These are phyloP conservation scores for Lenzites betulinus DNA, from an alignment of 768 basidiomycete species.

Conservation along the genomic window DNA sequence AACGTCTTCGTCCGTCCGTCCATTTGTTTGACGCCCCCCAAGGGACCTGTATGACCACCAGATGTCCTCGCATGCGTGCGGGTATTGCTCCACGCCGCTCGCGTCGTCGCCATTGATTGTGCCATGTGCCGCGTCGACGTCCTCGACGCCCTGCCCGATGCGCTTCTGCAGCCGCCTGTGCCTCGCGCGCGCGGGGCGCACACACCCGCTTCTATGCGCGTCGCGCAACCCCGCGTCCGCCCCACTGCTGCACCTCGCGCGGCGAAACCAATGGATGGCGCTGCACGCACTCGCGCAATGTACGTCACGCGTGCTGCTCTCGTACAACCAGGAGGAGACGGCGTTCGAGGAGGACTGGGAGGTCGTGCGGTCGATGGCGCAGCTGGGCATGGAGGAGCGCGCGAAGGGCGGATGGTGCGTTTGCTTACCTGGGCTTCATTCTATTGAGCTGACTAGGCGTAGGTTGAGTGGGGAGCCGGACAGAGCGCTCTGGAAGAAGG, in stretches of 20 bases:
- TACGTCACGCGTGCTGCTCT: slow-evolving; percentile 62
- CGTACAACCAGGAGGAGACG: slow-evolving; percentile 48
- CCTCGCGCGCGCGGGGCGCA: slow-evolving; percentile 58
- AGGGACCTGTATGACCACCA: slow-evolving; percentile 84
- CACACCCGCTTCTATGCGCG: slow-evolving; percentile 74
- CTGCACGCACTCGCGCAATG: slow-evolving; percentile 72
- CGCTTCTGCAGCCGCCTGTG: slow-evolving; percentile 85
- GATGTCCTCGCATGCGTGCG: slow-evolving; percentile 59
- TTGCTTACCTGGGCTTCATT: not conserved
- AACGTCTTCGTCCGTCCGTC: not conserved
- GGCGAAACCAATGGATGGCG: slow-evolving; percentile 69
- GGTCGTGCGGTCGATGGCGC: slow-evolving; percentile 63
- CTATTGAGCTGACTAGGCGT: not conserved
- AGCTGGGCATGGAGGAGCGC: slow-evolving; percentile 72
- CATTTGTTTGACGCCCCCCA: slow-evolving; percentile 2
- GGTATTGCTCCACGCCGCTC: slow-evolving; percentile 72
- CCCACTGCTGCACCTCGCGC: slow-evolving; percentile 61
- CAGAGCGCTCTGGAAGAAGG: slow-evolving; percentile 65
- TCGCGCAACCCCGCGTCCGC: slow-evolving; percentile 70
- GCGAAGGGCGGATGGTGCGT: slow-evolving; percentile 49
- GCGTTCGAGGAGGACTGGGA: slow-evolving; percentile 53
- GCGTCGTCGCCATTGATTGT: slow-evolving; percentile 45
- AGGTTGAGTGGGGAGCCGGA: slow-evolving; percentile 56
- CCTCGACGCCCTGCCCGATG: slow-evolving; percentile 49
- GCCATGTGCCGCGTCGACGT: slow-evolving; percentile 48